Evolutionary conservation across 768 basidiomycete genomes (phyloP).

Genomic region (Boletus rubescentipes): DNA sequence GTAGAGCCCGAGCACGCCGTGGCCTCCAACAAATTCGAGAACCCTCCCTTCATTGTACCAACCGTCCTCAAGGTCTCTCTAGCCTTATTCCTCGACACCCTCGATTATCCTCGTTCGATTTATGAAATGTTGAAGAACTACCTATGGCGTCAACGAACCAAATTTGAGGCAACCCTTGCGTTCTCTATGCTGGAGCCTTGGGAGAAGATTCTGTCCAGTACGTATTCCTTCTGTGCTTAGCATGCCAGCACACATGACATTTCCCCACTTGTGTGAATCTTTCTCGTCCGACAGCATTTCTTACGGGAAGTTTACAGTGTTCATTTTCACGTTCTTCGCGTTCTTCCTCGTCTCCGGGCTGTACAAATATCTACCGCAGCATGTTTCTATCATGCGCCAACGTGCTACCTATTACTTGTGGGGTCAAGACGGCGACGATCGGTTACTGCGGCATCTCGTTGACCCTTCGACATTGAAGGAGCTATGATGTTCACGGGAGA

Average conservation of each 20-base stretch:
- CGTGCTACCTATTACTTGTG: slow-evolving; percentile 65
- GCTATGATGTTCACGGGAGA: slow-evolving; percentile 13
- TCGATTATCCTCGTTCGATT: slow-evolving; percentile 4
- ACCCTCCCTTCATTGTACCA: not conserved
- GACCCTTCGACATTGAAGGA: slow-evolving; percentile 31
- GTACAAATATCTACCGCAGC: slow-evolving; percentile 59
- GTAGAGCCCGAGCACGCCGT: not conserved
- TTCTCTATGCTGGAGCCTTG: slow-evolving; percentile 66
- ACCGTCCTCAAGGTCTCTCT: not conserved
- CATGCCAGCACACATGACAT: not conserved
- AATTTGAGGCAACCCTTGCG: slow-evolving; percentile 55
- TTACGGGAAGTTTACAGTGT: slow-evolving; percentile 34
- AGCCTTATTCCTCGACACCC: not conserved
- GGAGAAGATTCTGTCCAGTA: slow-evolving; percentile 64
- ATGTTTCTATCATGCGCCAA: slow-evolving; percentile 51
- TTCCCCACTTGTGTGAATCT: not conserved
- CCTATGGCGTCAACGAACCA: slow-evolving; percentile 31
- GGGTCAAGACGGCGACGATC: slow-evolving; percentile 48
- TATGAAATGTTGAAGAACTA: slow-evolving; percentile 32
- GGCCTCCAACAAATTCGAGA: not conserved
- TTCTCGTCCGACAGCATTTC: not conserved
- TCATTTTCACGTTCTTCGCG: slow-evolving; percentile 40
- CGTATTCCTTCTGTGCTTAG: slow-evolving; percentile 25
- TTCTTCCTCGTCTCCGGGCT: slow-evolving; percentile 51
- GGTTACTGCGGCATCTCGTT: slow-evolving; percentile 30